Evolutionary conservation across 768 basidiomycete genomes (phyloP).

Genomic region (Auriscalpium vulgare): DNA sequence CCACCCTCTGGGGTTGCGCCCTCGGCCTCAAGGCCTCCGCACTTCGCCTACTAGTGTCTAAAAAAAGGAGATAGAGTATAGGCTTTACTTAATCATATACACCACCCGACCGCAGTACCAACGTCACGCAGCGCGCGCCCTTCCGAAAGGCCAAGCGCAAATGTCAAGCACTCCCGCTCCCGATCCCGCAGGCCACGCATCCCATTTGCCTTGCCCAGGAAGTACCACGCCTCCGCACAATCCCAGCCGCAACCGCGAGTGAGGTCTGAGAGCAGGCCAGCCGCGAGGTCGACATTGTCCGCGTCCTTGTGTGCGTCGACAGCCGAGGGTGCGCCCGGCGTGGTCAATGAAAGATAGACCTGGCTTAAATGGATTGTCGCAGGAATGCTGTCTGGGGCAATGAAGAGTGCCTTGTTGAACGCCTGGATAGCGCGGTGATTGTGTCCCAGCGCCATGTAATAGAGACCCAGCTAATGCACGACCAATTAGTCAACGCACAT

Average conservation of each 20-base stretch:
- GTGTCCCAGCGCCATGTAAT: conserved; percentile 52
- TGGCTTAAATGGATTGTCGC: conserved; percentile 74
- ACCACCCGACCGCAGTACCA: conserved; percentile 59
- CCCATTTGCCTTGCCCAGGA: conserved; percentile 74
- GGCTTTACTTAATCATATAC: conserved; percentile 28
- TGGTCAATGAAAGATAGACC: conserved; percentile 49
- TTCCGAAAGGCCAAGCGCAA: conserved; percentile 60
- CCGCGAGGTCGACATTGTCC: conserved; percentile 70
- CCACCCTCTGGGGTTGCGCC: too few species aligned
- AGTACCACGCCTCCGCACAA: conserved; percentile 92
- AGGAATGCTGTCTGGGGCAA: conserved; percentile 69
- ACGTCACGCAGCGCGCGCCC: conserved; percentile 57
- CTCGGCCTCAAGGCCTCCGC: too few species aligned
- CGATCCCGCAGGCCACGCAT: conserved; percentile 62
- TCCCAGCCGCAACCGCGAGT: conserved; percentile 85
- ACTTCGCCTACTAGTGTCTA: too few species aligned
- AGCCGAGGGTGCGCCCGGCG: conserved; percentile 5
- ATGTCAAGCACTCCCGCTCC: conserved; percentile 67
- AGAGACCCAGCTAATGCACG: conserved; percentile 55
- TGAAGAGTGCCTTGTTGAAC: conserved; percentile 84
- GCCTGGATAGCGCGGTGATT: conserved; percentile 61
- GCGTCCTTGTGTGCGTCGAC: conserved; percentile 13
- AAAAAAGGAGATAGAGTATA: neutral
- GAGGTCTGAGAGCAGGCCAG: conserved; percentile 67
- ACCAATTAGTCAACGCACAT: neutral